These are phyloP conservation scores for Colletotrichum higginsianum DNA, from an alignment of 2,329 filamentous ascomycete genomes.

Conservation along the genomic window DNA sequence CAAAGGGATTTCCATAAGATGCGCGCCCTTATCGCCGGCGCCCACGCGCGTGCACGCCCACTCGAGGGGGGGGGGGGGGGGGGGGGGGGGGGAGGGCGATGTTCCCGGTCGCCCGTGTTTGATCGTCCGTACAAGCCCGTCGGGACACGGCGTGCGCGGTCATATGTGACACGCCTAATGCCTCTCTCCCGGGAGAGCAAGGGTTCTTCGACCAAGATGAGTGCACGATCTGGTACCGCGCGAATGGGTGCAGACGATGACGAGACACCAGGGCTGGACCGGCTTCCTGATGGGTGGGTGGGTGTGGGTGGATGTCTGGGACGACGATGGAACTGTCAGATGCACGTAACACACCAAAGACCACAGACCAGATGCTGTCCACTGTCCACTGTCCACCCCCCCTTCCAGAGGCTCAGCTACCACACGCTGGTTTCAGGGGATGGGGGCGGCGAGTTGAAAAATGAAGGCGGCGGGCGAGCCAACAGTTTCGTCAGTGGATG, in stretches of 20 bases:
- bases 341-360: neutral
- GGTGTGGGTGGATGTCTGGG: neutral
- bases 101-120: neutral
- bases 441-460: neutral
- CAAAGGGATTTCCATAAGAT: constrained; percentile 16
- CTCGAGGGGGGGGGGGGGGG: too few species aligned
- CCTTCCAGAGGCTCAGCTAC: neutral
- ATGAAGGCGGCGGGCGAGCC: neutral
- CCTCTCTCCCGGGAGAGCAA: neutral
- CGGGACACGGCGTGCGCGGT: constrained; percentile 1
- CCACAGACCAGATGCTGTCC: neutral
- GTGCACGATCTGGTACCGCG: neutral
- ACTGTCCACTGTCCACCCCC: neutral
- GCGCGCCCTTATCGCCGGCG: constrained; percentile 1
- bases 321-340: neutral
- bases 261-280: neutral
- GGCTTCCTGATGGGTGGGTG: neutral
- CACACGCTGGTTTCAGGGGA: neutral
- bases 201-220: neutral
- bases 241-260: neutral
- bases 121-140: constrained; percentile 30
- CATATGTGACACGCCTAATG: constrained; percentile 24
- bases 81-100: too few species aligned
- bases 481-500: neutral
- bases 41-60: neutral